Conservation (phyloP, 768 basidiomycete species). For the Hemileccinum impolitum region DNA sequence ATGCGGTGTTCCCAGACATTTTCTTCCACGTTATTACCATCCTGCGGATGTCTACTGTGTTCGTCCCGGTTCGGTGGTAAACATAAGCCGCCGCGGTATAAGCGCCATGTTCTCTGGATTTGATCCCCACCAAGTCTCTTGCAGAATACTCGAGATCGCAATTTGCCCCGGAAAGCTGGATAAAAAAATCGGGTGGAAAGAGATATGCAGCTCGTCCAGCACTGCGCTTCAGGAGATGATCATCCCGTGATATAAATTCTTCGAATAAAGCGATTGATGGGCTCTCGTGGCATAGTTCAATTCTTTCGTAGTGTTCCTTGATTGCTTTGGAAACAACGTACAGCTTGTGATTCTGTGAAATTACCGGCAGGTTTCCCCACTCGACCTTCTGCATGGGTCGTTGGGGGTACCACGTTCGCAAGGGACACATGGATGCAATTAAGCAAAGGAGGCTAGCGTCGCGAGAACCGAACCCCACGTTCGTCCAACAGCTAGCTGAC, state of each 20-base stretch:
- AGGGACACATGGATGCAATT: conserved; percentile 34
- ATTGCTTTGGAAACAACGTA: conserved; percentile 18
- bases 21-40: not conserved
- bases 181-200: conserved; percentile 7
- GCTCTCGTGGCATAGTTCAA: conserved; percentile 3
- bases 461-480: conserved; percentile 28
- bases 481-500: conserved; percentile 37
- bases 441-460: conserved; percentile 30
- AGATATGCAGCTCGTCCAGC: conserved; percentile 12
- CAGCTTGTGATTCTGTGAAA: conserved; percentile 1
- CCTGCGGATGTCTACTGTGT: not conserved
- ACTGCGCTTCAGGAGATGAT: conserved; percentile 16
- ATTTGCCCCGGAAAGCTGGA: not conserved
- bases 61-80: not conserved
- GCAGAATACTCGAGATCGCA: conserved; percentile 5
- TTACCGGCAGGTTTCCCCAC: conserved; percentile 8
- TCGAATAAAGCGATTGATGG: conserved; percentile 1
- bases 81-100: conserved; percentile 6
- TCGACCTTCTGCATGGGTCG: conserved; percentile 22
- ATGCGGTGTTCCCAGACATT: not conserved
- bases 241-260: conserved; percentile 13
- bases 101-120: conserved; percentile 6
- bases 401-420: conserved; percentile 36
- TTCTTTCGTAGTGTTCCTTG: conserved; percentile 13
- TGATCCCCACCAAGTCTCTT: conserved; percentile 5